Conservation (phyloP, 352 stramenopile genomes). For the Phytophthora agathidicida region DNA sequence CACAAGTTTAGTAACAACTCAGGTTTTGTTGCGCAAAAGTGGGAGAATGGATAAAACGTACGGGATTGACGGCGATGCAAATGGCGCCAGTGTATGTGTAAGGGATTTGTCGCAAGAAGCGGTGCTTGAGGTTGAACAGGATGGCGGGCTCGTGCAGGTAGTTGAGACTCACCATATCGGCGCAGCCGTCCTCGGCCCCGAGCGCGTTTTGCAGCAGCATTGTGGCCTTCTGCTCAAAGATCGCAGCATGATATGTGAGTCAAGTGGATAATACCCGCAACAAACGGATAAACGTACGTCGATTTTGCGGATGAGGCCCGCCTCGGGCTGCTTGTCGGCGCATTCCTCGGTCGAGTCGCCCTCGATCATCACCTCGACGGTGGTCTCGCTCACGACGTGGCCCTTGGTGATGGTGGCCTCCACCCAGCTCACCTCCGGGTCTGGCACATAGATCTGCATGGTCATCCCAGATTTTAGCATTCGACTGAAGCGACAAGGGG, state of each 20-base stretch:
- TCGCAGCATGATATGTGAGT: conserved; percentile 2
- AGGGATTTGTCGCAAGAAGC: conserved; percentile 88
- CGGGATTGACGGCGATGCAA: conserved; percentile 97
- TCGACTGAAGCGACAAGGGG: conserved; percentile 11
- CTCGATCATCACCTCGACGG: conserved; percentile 81
- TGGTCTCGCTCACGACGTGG: conserved; percentile 78
- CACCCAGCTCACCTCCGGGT: conserved; percentile 81
- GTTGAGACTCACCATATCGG: conserved; percentile 89
- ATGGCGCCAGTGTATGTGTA: conserved; percentile 98
- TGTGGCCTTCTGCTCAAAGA: conserved; percentile 62
- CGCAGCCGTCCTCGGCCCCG: conserved; percentile 57
- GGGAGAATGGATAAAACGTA: conserved; percentile 55
- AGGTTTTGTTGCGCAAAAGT: conserved; percentile 4
- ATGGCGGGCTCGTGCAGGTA: conserved; percentile 93
- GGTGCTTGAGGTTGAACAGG: conserved; percentile 91
- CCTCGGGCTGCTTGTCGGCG: conserved; percentile 61
- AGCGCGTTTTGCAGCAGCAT: conserved; percentile 82
- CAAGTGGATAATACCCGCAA: conserved; percentile 5
- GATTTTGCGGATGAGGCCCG: conserved; percentile 55
- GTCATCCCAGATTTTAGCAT: background rate
- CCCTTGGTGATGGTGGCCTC: conserved; percentile 85
- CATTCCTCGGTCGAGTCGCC: conserved; percentile 76
- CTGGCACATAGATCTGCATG: conserved; percentile 80
- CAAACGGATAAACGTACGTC: conserved; percentile 30
- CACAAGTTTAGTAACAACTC: conserved; percentile 4